Conservation (phyloP, 2,329 filamentous ascomycete genomes). For the Colletotrichum chlorophyti region DNA sequence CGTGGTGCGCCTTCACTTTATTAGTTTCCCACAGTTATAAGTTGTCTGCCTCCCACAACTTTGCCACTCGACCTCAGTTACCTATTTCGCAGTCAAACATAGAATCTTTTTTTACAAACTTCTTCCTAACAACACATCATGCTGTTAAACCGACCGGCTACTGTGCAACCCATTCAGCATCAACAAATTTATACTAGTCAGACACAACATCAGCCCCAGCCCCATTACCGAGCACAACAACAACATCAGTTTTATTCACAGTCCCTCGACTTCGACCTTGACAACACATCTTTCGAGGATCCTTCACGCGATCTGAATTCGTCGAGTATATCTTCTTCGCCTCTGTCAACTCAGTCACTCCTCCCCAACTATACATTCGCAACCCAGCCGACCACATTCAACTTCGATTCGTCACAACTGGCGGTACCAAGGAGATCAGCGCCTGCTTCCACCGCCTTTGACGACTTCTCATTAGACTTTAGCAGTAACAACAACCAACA, state of each 20-base stretch:
- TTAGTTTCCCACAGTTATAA: slow-evolving; percentile 23
- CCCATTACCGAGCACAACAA: background rate
- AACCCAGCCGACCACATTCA: slow-evolving; percentile 28
- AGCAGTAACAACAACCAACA: slow-evolving; percentile 3
- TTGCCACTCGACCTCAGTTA: slow-evolving; percentile 16
- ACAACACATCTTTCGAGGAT: slow-evolving; percentile 10
- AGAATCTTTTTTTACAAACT: background rate
- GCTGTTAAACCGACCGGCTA: slow-evolving; percentile 24
- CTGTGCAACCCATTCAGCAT: slow-evolving; percentile 17
- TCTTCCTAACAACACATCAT: slow-evolving; percentile 14
- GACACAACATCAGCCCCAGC: background rate
- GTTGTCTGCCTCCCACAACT: slow-evolving; percentile 13
- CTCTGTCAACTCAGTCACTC: slow-evolving; percentile 22
- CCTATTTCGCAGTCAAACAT: background rate
- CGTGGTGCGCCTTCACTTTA: background rate
- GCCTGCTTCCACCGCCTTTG: slow-evolving; percentile 6
- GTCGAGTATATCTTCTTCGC: slow-evolving; percentile 20
- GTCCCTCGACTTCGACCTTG: slow-evolving; percentile 15
- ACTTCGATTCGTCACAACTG: background rate
- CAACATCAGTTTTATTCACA: slow-evolving; percentile 1
- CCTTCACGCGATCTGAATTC: background rate
- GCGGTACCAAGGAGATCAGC: slow-evolving; percentile 7
- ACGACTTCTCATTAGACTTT: background rate
- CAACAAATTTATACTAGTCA: slow-evolving; percentile 6
- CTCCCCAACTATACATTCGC: slow-evolving; percentile 35